These are phyloP conservation scores for Pilasporangium apinafurcum DNA, from an alignment of 352 stramenopile species.

Conservation along the genomic window DNA sequence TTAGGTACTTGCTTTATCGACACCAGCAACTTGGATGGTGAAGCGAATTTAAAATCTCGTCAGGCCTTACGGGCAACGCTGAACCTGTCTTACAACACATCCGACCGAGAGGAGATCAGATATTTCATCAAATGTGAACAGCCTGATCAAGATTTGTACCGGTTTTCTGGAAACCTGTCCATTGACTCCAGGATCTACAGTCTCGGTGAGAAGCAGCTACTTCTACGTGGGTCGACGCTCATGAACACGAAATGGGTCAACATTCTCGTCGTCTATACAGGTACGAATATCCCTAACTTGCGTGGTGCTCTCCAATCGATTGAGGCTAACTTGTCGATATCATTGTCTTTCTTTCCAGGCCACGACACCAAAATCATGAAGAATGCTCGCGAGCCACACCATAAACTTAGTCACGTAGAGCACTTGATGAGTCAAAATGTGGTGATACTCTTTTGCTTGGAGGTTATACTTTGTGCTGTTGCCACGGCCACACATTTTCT, in stretches of 20 bases:
- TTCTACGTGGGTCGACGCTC: constrained; percentile 62
- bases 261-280: constrained; percentile 73
- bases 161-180: constrained; percentile 65
- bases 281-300: no score
- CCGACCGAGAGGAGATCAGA: constrained; percentile 27
- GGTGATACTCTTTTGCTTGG: constrained; percentile 66
- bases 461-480: constrained; percentile 61
- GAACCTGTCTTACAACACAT: constrained; percentile 16
- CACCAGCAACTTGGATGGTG: constrained; percentile 77
- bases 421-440: constrained; percentile 70
- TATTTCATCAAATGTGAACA: constrained; percentile 78
- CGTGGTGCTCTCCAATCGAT: background rate
- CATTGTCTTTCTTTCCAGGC: constrained; percentile 8
- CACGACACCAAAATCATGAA: constrained; percentile 91
- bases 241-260: constrained; percentile 79
- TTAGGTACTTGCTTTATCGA: constrained; percentile 77
- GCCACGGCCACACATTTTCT: constrained; percentile 33
- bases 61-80: constrained; percentile 33
- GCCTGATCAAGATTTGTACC: constrained; percentile 72
- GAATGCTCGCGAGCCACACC: constrained; percentile 69
- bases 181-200: constrained; percentile 51
- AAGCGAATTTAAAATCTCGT: constrained; percentile 72
- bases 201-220: constrained; percentile 72
- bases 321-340: background rate
- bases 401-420: constrained; percentile 85